phyloP scores from a whole-genome alignment of 2,329 filamentous ascomycete genomes.

The Nigrospora oryzae region DNA sequence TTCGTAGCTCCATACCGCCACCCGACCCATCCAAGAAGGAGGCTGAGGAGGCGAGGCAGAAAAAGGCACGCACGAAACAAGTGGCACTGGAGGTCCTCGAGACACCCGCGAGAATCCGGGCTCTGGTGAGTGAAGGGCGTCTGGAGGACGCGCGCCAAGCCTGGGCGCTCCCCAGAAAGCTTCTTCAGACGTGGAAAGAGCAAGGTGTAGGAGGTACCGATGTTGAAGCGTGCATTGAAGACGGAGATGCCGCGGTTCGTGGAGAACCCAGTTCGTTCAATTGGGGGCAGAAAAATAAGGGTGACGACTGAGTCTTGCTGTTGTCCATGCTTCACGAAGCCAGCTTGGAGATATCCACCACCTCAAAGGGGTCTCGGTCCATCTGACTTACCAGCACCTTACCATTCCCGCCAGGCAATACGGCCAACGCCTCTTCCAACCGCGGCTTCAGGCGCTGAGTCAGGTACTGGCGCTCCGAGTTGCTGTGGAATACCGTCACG shows the following conservation, averaged over 20 bases:
- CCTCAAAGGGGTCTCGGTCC: slow-evolving; percentile 83
- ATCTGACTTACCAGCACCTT: slow-evolving; percentile 66
- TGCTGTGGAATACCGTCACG: slow-evolving; percentile 83
- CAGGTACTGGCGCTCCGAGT: slow-evolving; percentile 82
- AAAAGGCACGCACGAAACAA: slow-evolving; percentile 36
- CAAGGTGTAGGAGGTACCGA: slow-evolving; percentile 46
- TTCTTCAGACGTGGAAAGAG: slow-evolving; percentile 46
- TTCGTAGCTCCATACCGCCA: slow-evolving; percentile 37
- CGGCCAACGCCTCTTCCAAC: slow-evolving; percentile 51
- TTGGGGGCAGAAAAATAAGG: slow-evolving; percentile 13
- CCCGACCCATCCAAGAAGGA: slow-evolving; percentile 31
- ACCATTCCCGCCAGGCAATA: slow-evolving; percentile 32
- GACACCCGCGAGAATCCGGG: slow-evolving; percentile 49
- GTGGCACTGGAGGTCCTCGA: slow-evolving; percentile 56
- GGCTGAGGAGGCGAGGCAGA: slow-evolving; percentile 22
- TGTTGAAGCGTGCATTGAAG: slow-evolving; percentile 42
- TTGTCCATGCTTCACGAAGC: slow-evolving; percentile 2
- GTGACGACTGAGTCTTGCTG: slow-evolving; percentile 7
- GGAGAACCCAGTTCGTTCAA: slow-evolving; percentile 16
- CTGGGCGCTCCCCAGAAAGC: slow-evolving; percentile 44
- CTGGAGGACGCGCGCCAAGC: slow-evolving; percentile 49
- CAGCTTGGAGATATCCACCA: slow-evolving; percentile 46
- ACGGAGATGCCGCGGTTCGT: slow-evolving; percentile 43
- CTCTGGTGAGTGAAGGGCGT: slow-evolving; percentile 50
- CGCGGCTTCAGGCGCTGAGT: slow-evolving; percentile 59